phyloP scores from a whole-genome alignment of 106 monocot species.

The Alisma plantagoaquatica region DNA sequence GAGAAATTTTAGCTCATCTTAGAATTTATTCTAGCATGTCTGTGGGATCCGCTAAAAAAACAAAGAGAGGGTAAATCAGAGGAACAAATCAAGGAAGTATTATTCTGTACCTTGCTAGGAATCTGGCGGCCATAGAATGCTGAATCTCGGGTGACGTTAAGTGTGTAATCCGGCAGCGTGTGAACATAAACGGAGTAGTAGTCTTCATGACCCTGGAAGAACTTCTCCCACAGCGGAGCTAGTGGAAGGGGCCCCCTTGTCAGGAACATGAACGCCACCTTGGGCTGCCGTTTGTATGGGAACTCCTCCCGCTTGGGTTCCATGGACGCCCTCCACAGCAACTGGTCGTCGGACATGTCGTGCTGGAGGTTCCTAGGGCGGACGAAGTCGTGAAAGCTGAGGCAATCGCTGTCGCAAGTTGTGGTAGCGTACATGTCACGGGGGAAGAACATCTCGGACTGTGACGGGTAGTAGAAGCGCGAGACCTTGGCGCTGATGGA shows the following conservation, averaged over 20 bases:
- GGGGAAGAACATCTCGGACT: slow-evolving; percentile 43
- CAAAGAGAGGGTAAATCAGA: no score
- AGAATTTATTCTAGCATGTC: no score
- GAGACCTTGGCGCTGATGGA: slow-evolving; percentile 28
- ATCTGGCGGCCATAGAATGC: slow-evolving; percentile 9
- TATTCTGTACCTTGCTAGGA: slow-evolving; percentile 8
- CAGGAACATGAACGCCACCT: neutral
- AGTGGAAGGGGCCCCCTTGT: no score
- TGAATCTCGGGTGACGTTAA: slow-evolving; percentile 4
- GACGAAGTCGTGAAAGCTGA: slow-evolving; percentile 34
- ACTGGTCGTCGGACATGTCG: neutral
- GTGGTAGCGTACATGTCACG: no score
- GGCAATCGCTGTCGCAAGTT: slow-evolving; percentile 23
- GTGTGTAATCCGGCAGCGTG: slow-evolving; percentile 2
- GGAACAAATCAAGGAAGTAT: no score
- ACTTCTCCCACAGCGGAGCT: no score
- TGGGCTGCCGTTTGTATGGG: neutral
- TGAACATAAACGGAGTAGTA: slow-evolving; percentile 9
- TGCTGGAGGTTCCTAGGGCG: neutral
- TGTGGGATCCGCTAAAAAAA: no score
- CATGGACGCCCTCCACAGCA: neutral
- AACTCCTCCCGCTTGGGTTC: neutral
- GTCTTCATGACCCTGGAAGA: no score
- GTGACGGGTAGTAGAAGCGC: slow-evolving; percentile 31
- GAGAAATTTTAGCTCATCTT: no score